phyloP scores from a whole-genome alignment of 805 yeast genomes.

The Kodamaea kaohsiungensis region DNA sequence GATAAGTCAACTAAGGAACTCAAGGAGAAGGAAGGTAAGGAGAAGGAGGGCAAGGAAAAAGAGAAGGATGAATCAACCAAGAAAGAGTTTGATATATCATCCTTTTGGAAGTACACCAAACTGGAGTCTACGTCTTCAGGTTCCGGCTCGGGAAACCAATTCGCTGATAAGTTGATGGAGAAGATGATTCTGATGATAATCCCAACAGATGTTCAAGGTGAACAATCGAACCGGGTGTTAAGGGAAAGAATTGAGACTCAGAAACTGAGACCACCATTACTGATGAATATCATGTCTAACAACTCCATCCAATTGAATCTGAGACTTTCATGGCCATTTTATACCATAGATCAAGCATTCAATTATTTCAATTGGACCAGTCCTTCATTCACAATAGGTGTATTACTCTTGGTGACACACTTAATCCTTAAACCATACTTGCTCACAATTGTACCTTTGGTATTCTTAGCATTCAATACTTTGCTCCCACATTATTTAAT shows the following conservation, averaged over 20 bases:
- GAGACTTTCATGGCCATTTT: conserved; percentile 62
- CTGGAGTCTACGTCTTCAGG: conserved; percentile 6
- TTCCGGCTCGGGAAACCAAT: conserved; percentile 14
- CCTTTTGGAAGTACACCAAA: conserved; percentile 27
- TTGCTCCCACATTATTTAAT: conserved; percentile 68
- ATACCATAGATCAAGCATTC: conserved; percentile 56
- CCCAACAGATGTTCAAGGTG: conserved; percentile 53
- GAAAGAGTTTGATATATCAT: conserved; percentile 17
- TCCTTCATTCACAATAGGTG: conserved; percentile 60
- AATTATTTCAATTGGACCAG: conserved; percentile 63
- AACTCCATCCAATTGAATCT: conserved; percentile 65
- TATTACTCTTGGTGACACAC: conserved; percentile 51
- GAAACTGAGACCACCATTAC: conserved; percentile 64
- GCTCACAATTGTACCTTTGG: conserved; percentile 53
- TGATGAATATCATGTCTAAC: conserved; percentile 67
- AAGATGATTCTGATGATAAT: conserved; percentile 69
- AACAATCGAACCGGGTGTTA: conserved; percentile 42
- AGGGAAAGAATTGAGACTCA: conserved; percentile 60
- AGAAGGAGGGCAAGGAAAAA: neutral
- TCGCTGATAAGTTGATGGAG: conserved; percentile 74
- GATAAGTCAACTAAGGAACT: neutral
- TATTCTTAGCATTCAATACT: conserved; percentile 51
- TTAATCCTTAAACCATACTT: conserved; percentile 62
- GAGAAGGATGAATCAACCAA: neutral
- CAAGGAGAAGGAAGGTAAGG: neutral